A percentile compares a stretch with the other conserved stretches of the same genome.
These are phyloP conservation scores for Aspergillus udagawae DNA, from an alignment of 2,329 filamentous ascomycete species.

Conservation along the genomic window DNA sequence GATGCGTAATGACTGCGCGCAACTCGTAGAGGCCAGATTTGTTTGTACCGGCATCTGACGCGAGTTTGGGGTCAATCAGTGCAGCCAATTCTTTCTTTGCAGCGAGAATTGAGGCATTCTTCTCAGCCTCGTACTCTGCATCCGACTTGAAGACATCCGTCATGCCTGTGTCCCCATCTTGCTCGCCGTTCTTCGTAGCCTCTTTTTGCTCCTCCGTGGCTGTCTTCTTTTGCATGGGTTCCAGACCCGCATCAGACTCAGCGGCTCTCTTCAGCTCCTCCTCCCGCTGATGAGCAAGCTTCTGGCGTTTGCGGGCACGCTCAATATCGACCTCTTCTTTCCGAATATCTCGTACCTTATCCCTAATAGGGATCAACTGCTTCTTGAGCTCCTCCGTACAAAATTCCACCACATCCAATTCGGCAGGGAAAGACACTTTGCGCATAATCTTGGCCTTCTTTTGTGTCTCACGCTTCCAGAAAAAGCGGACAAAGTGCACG, in stretches of 20 bases:
- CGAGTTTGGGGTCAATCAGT: conserved; percentile 70
- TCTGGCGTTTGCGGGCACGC: conserved; percentile 86
- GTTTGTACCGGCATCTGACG: conserved; percentile 77
- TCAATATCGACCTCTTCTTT: conserved; percentile 95
- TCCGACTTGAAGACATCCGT: conserved; percentile 81
- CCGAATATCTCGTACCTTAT: conserved; percentile 90
- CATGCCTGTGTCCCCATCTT: conserved; percentile 70
- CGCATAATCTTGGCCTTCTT: conserved; percentile 99
- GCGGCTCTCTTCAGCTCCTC: conserved; percentile 46
- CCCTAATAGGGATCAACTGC: conserved; percentile 82
- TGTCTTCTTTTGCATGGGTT: conserved; percentile 48
- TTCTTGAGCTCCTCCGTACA: conserved; percentile 86
- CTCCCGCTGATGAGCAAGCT: conserved; percentile 58
- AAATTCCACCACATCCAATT: conserved; percentile 90
- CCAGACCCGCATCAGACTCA: conserved; percentile 26
- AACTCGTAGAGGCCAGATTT: conserved; percentile 95
- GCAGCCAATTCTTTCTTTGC: conserved; percentile 85
- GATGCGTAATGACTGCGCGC: conserved; percentile 89
- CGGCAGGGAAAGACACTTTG: conserved; percentile 93
- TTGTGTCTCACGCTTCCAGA: conserved; percentile 91
- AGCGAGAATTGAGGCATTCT: conserved; percentile 65
- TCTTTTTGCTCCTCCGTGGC: conserved; percentile 49
- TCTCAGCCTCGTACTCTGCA: conserved; percentile 85
- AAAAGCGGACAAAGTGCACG: conserved; percentile 96
- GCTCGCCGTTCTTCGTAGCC: conserved; percentile 46